phyloP scores from a whole-genome alignment of 2,329 filamentous ascomycete genomes.

The Ciborinia camelliae region DNA sequence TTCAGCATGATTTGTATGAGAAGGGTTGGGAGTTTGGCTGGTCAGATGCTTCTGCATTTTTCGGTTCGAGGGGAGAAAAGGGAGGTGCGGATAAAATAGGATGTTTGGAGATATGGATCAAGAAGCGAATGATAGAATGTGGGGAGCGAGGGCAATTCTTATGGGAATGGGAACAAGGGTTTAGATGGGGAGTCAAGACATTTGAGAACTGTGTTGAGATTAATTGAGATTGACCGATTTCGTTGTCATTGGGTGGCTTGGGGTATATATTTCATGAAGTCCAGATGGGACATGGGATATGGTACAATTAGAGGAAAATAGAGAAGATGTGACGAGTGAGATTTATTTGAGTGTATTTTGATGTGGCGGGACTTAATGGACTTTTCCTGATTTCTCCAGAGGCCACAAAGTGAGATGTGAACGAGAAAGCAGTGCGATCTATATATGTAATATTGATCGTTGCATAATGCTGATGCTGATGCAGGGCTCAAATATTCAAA shows the following conservation, averaged over 20 bases:
- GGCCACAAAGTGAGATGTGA: no score
- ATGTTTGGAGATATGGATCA: slow-evolving; percentile 54
- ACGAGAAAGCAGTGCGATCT: no score
- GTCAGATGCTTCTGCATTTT: slow-evolving; percentile 52
- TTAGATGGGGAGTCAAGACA: slow-evolving; percentile 38
- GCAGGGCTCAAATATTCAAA: no score
- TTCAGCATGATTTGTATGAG: slow-evolving; percentile 52
- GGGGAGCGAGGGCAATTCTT: slow-evolving; percentile 44
- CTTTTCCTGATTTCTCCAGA: no score
- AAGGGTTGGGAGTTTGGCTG: slow-evolving; percentile 56
- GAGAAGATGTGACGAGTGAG: no score
- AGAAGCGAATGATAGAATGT: slow-evolving; percentile 52
- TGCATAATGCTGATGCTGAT: no score
- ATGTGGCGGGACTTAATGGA: no score
- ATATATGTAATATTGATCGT: no score
- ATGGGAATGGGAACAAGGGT: slow-evolving; percentile 44
- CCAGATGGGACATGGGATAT: no score
- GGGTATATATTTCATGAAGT: no score
- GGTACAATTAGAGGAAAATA: no score
- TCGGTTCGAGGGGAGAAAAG: slow-evolving; percentile 41
- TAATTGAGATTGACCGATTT: neutral
- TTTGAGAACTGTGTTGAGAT: slow-evolving; percentile 35
- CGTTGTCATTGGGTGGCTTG: neutral
- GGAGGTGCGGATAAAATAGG: slow-evolving; percentile 52
- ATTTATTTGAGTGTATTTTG: no score